These are phyloP conservation scores for Eleusine indica DNA, from an alignment of 176 grass and related monocot species.

Conservation along the genomic window DNA sequence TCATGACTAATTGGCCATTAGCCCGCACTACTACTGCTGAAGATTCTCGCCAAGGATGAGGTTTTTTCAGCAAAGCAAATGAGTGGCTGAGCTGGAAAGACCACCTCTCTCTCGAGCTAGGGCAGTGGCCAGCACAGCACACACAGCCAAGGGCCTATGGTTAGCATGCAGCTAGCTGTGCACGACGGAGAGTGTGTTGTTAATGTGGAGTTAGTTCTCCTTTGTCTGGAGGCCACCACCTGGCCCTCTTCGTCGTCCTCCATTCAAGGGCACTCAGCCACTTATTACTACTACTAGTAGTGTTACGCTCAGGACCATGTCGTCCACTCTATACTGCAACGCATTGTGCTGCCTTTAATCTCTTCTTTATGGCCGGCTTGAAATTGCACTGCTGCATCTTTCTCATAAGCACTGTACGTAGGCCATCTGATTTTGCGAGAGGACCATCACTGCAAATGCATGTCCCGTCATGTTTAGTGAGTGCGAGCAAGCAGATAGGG, in stretches of 20 bases:
- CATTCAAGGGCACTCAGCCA: background rate
- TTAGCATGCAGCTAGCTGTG: background rate
- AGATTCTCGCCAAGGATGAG: slow-evolving; percentile 44
- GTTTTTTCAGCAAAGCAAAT: slow-evolving; percentile 51
- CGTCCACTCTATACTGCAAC: slow-evolving; percentile 33
- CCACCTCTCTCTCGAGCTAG: background rate
- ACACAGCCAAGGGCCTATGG: background rate
- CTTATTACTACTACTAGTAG: no score
- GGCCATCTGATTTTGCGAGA: slow-evolving; percentile 21
- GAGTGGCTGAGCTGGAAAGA: slow-evolving; percentile 54
- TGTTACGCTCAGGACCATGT: slow-evolving; percentile 42
- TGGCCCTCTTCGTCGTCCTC: slow-evolving; percentile 10
- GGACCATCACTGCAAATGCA: slow-evolving; percentile 32
- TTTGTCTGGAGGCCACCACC: slow-evolving; percentile 32
- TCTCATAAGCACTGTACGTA: slow-evolving; percentile 4
- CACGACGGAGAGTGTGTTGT: slow-evolving; percentile 1
- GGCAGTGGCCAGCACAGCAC: background rate
- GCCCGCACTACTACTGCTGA: slow-evolving; percentile 16
- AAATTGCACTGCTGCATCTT: slow-evolving; percentile 19
- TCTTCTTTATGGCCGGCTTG: slow-evolving; percentile 35
- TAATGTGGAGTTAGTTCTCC: slow-evolving; percentile 21
- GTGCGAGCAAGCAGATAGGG: slow-evolving; percentile 28
- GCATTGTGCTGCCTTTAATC: slow-evolving; percentile 37
- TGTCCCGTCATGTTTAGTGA: slow-evolving; percentile 29
- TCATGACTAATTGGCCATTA: slow-evolving; percentile 59